These are phyloP conservation scores for Stephania japonica DNA, from an alignment of 164 flowering plant species.

Conservation along the genomic window DNA sequence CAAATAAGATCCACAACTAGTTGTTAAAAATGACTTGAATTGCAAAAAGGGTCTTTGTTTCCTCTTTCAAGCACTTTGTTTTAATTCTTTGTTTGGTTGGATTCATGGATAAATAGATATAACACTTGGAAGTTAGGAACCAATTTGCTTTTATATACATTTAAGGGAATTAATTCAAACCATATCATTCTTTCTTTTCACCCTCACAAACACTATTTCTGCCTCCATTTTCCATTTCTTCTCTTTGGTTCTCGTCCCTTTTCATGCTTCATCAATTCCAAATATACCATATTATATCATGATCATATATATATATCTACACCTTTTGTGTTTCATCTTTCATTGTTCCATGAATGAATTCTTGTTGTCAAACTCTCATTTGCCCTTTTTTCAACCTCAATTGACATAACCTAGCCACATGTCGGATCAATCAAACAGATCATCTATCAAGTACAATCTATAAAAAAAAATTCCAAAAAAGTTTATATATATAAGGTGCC, in stretches of 20 bases:
- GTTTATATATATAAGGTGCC: neutral
- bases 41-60: neutral
- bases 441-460: neutral
- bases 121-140: constrained; percentile 6
- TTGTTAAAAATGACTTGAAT: neutral
- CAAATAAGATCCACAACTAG: neutral
- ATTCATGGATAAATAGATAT: constrained; percentile 4
- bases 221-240: constrained; percentile 8
- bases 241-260: constrained; percentile 6
- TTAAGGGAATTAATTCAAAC: neutral
- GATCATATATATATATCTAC: neutral
- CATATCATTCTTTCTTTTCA: neutral
- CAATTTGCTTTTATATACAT: neutral
- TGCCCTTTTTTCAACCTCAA: constrained; percentile 14
- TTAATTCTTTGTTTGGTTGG: constrained; percentile 7
- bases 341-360: no score
- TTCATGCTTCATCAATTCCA: neutral
- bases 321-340: neutral
- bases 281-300: neutral
- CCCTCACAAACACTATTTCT: constrained; percentile 3
- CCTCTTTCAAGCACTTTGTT: neutral
- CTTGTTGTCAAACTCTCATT: constrained; percentile 22
- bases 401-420: constrained; percentile 25
- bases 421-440: constrained; percentile 18
- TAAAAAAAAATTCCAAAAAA: neutral